Base-by-base conservation (phyloP, 1,139 yeast genomes). In the Yamadazyma membranifaciens region DNA sequence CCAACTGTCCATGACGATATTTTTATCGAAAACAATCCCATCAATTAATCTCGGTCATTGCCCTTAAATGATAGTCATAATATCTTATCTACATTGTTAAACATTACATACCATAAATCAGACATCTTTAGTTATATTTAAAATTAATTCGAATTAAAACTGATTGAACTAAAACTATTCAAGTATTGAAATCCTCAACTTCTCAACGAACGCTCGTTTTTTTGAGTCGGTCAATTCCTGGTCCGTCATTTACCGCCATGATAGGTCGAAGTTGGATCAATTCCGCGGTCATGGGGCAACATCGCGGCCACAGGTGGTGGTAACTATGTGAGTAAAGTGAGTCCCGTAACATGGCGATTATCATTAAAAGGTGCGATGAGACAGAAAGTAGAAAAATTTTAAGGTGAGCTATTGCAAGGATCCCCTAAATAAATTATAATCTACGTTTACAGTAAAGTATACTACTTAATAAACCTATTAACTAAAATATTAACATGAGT, bases 391-490 rank as follows among this genome's bases (percentile, higher is more conserved):
- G 28, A 36, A 40, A 40, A 37, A 11, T 40, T 40, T 34, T 31
- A 26, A 63, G 76, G 78, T 65, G 78, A 72, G 78, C 78, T 66
- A 55, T 54, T 60, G 77, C 77, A 70, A 84, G 92, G 92, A 84
- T 80, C 92, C 85, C 67, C 56, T 44, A 29, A 33, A 42, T 46
- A 17, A 40, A 46, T 11, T 15, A 37, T 12, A 15, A 12, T 4
- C 28, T 7, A 26, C 28, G 28, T 9, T 10, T n/a, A 7, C 17
- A 29, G 16, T 7, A 3, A 26, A 26, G 12, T 10, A 26, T 10
- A 26, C 28, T 26, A 26, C 24, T 20, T 20, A 20, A 25, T n/a
- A 25, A 25, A 5, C 11, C 12, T 25, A 25, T 25, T 33, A 36
- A 27, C 30, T 49, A 13, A 6, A n/a, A 4, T 24, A 12, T 15